Conservation (phyloP, 1,284 basidiomycete genomes). For the Omphalotus olearius region DNA sequence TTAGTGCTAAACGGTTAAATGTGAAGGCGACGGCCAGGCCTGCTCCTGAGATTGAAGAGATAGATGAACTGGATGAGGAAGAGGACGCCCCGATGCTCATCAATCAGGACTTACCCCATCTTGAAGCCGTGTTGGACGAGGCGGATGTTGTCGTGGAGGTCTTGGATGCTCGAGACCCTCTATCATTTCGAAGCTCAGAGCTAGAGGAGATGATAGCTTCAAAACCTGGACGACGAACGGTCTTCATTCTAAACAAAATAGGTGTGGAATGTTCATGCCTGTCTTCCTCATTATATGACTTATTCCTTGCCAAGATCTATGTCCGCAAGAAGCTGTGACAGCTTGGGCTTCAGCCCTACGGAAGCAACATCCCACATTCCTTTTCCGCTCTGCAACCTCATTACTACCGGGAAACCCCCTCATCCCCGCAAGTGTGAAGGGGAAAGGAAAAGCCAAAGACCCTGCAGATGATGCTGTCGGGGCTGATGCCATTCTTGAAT, state of each 20-base stretch:
- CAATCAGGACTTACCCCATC: constrained; percentile 62
- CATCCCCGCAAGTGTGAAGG: constrained; percentile 22
- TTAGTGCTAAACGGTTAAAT: constrained; percentile 36
- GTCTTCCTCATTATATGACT: constrained; percentile 1
- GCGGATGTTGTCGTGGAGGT: constrained; percentile 86
- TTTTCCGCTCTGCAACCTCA: constrained; percentile 78
- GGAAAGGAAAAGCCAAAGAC: constrained; percentile 46
- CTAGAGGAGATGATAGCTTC: constrained; percentile 56
- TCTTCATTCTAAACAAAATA: constrained; percentile 84
- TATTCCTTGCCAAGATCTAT: constrained; percentile 55
- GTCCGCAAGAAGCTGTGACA: constrained; percentile 77
- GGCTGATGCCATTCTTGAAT: constrained; percentile 40
- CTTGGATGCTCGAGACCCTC: constrained; percentile 83
- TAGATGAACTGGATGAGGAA: constrained; percentile 35
- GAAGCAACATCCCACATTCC: constrained; percentile 63
- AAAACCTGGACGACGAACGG: constrained; percentile 48
- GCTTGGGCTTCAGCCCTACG: constrained; percentile 77
- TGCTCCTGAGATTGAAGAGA: constrained; percentile 22
- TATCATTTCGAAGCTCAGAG: constrained; percentile 60
- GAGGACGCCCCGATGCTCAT: constrained; percentile 58
- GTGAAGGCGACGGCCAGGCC: constrained; percentile 28
- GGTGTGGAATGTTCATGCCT: constrained; percentile 44
- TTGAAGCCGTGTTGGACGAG: constrained; percentile 72
- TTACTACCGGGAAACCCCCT: constrained; percentile 46
- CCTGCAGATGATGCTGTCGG: constrained; percentile 56